Base-by-base conservation (phyloP, 139 green algal genomes). In the Haematococcus lacustris region DNA sequence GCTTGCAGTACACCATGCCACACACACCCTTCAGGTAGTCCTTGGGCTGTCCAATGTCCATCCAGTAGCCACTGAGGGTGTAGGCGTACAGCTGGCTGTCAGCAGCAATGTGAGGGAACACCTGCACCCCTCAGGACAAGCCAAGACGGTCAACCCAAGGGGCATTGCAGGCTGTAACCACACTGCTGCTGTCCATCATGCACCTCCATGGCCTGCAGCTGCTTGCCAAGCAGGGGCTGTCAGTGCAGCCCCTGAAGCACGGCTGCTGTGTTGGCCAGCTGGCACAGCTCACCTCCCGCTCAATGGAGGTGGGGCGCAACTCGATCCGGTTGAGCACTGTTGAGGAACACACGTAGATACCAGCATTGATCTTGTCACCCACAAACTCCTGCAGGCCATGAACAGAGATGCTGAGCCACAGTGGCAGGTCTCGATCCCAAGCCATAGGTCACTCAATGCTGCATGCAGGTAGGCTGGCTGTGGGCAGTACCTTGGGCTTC, bases 361-460 rank as follows among this genome's bases (percentile, higher is more conserved):
- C 94, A 0, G 94, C 94, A 73, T 98, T 98, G 85, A 98, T 98
- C 82, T 97, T 97, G 85, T 98, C 95, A n/a, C 94, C 95, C 37
- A 98, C 93, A 90, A 98, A 98, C 38, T 90, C 85, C 85, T 93
- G 86, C 74, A 64, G 23, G 26, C 47, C 13, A n/a, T n/a, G n/a
- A n/a, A n/a, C n/a, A n/a, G n/a, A n/a, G n/a, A n/a, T n/a, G n/a
- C n/a, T n/a, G n/a, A n/a, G n/a, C n/a, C n/a, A n/a, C n/a, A n/a
- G n/a, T n/a, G n/a, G n/a, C n/a, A n/a, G n/a, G n/a, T n/a, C n/a
- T n/a, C n/a, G n/a, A n/a, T n/a, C n/a, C n/a, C n/a, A n/a, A n/a
- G n/a, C n/a, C n/a, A n/a, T n/a, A n/a, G n/a, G n/a, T n/a, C n/a
- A n/a, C n/a, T n/a, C n/a, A n/a, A n/a, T n/a, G n/a, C n/a, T n/a